phyloP scores from a whole-genome alignment of 352 stramenopile species.

The Globisporangium uncinulatum region DNA sequence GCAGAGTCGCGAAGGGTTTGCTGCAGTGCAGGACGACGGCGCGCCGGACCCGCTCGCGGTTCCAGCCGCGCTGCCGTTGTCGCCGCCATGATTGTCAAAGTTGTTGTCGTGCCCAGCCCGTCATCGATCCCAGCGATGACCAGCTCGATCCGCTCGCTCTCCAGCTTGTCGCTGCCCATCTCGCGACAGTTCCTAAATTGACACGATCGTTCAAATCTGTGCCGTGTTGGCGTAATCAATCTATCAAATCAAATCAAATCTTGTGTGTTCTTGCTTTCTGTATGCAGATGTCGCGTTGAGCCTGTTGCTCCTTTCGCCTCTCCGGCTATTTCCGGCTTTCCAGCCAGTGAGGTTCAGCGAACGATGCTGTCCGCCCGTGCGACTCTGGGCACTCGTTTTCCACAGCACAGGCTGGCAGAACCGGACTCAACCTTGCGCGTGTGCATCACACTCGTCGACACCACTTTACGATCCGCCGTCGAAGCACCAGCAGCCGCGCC shows the following conservation, averaged over 20 bases:
- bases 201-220: too few relatives aligned
- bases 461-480: conserved; percentile 7
- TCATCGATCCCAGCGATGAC: neutral
- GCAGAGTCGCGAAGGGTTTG: conserved; percentile 49
- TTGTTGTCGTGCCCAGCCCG: neutral
- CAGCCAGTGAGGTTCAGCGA: neutral
- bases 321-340: conserved; percentile 4
- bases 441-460: too few relatives aligned
- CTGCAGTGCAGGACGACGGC: conserved; percentile 10
- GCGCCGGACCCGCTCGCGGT: conserved; percentile 4
- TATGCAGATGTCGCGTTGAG: too few relatives aligned
- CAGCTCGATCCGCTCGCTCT: neutral
- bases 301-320: neutral
- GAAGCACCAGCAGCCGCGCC: too few relatives aligned
- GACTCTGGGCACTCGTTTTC: conserved; percentile 5
- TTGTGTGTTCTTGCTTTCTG: too few relatives aligned
- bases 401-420: conserved; percentile 6
- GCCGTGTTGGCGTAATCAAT: too few relatives aligned
- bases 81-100: neutral
- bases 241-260: neutral
- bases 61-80: neutral
- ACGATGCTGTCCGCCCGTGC: neutral
- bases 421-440: neutral
- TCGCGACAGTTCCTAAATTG: too few relatives aligned
- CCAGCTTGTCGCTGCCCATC: too few relatives aligned